A percentile compares a stretch with the other conserved stretches of the same genome.
These are phyloP conservation scores for Sclerotinia nivalis DNA, from an alignment of 2,329 filamentous ascomycete genomes.

Conservation along the genomic window DNA sequence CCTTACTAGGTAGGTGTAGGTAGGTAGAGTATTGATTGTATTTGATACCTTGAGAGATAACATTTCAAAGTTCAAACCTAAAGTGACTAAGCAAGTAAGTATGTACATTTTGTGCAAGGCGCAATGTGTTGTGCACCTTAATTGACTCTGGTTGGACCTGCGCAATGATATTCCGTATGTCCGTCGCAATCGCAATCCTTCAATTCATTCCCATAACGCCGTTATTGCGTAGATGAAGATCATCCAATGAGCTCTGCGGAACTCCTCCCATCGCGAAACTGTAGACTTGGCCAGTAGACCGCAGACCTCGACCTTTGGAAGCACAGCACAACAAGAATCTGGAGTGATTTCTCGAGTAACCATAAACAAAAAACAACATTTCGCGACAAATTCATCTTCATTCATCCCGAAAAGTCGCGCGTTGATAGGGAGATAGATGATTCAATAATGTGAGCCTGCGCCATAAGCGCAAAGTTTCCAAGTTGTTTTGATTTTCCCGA, in stretches of 20 bases:
- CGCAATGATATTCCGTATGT: background rate
- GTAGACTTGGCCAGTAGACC: conserved; percentile 32
- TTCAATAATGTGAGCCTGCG: conserved; percentile 31
- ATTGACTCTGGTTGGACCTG: background rate
- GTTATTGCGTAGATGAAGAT: conserved; percentile 30
- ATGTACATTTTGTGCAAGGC: background rate
- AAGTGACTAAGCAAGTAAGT: background rate
- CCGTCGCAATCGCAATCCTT: conserved; percentile 4
- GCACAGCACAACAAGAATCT: background rate
- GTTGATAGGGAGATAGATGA: conserved; percentile 29
- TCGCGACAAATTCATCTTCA: conserved; percentile 28
- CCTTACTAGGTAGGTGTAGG: background rate
- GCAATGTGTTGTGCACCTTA: conserved; percentile 10
- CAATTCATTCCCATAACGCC: background rate
- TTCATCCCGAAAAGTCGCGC: conserved; percentile 21
- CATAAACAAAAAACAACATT: conserved; percentile 17
- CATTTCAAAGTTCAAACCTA: conserved; percentile 6
- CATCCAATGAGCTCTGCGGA: conserved; percentile 32
- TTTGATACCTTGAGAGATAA: conserved; percentile 7
- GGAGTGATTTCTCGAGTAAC: background rate
- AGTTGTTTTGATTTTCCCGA: conserved; percentile 29
- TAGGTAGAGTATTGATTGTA: background rate
- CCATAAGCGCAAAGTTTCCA: conserved; percentile 34
- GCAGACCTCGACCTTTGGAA: conserved; percentile 23
- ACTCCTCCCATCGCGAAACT: conserved; percentile 31